Evolutionary conservation across 192 early-diverging fungal species (phyloP), one percentile per base, ranked within the genome.

Genomic region (Chytriomyces confervae): DNA sequence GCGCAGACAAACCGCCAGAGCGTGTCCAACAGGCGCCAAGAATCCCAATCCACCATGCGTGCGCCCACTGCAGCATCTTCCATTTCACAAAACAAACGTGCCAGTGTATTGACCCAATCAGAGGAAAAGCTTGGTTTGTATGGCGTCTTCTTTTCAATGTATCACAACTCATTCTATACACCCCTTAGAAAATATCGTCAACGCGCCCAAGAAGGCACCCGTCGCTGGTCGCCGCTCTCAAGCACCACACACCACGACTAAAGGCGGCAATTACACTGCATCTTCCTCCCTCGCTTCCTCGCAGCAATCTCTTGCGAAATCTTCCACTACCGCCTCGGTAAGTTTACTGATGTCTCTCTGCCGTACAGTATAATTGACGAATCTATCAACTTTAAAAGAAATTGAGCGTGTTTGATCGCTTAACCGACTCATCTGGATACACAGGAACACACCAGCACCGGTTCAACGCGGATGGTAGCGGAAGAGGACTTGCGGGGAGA

Each of bases 401-500:
- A 49, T 50, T 66, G 47, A 79, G 66, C 50, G 86, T 88, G 16
- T 88, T 84, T 75, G 84, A 88, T 75, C 44, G 86, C 5, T 73
- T 88, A 60, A 88, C 86, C 1, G 78, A 88, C 78, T 64, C 81
- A 3, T 72, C 45, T 47, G 70, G 72, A n/a, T 85, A 85, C 79
- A 85, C 84, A 5, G 84, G 84, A 6, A 49, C 80, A 11, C 84
- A 86, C 80, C 81, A 86, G 76, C 77, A 83, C 60, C 74, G 84
- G 1, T 83, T 83, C 79, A 84, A 79, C 50, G 77, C 78, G 11
- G 79, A 82, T 74, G 88, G 88, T 50, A 73, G 62, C 27, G 88
- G 88, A 23, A 51, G 78, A 9, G 88, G 88, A 23, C 6, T 89
- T 18, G 84, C 78, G 13, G 88, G 88, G 18, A 62, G 88, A 16